Evolutionary conservation across 441 rosid species (phyloP).

Genomic region (Croton laevigatus): DNA sequence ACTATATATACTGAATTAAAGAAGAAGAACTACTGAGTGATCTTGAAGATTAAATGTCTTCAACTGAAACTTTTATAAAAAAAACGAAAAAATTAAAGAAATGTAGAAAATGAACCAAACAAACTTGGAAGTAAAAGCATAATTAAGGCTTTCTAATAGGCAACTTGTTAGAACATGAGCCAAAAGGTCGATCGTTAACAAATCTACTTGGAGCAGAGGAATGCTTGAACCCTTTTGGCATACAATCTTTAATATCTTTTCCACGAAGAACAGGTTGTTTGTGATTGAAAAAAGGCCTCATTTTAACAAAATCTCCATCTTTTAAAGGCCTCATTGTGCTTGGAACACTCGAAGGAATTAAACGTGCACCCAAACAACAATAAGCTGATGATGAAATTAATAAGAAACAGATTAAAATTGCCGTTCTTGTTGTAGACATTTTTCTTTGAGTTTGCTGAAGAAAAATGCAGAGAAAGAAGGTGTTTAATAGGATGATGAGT

Average conservation of each 20-base stretch:
- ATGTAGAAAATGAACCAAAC: background rate
- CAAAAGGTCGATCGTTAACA: constrained; percentile 62
- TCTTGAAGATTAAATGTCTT: background rate
- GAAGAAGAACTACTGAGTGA: no score
- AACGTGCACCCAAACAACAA: constrained; percentile 32
- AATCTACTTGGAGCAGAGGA: constrained; percentile 87
- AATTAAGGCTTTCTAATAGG: background rate
- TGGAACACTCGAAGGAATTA: constrained; percentile 55
- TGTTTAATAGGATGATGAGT: background rate
- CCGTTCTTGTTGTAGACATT: constrained; percentile 23
- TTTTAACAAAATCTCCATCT: constrained; percentile 32
- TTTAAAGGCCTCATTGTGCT: constrained; percentile 48
- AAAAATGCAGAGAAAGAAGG: background rate
- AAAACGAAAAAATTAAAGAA: background rate
- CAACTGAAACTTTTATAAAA: background rate
- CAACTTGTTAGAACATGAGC: constrained; percentile 23
- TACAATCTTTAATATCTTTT: constrained; percentile 48
- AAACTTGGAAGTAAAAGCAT: background rate
- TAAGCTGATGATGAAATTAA: constrained; percentile 7
- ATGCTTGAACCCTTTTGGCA: constrained; percentile 69
- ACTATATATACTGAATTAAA: no score
- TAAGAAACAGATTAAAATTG: constrained; percentile 20
- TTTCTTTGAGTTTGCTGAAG: background rate
- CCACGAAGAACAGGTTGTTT: constrained; percentile 32
- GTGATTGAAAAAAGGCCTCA: constrained; percentile 36